Evolutionary conservation across 352 stramenopile species (phyloP), one percentile per base, ranked within the genome.

Genomic region (Aphanomyces stellatus): DNA sequence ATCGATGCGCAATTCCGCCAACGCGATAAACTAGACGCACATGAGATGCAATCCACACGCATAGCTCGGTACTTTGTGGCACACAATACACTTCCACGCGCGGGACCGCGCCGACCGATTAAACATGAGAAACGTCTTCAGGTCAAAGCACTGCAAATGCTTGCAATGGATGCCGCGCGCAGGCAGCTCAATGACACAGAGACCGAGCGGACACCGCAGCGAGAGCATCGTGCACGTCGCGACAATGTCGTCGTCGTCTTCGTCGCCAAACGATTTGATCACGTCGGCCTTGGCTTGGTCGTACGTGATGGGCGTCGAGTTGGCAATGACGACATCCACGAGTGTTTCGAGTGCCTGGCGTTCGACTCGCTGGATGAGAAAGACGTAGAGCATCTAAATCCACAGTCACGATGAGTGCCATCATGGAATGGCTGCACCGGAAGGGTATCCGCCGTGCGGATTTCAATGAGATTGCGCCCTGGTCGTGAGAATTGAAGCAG

Each of bases 111-210:
- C 84, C 66, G 82, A 89, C 67, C 93, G 82, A 80, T 95, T 98
- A 55, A 95, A 92, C 40, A 87, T 71, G 24, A 98, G 72, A 71
- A 97, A 98, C 2, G 88, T 97, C 66, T 71, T 79, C 30, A 98
- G 73, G 73, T 98, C 94, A 74, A 98, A 98, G 72, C 95, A 98
- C 81, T 98, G 93, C 57, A 97, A 77, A 70, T 98, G 95, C 60
- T 90, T 95, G 71, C 95, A 98, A 70, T 95, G 66, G 34, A 87
- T 71, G 10, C 92, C 92, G 40, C 95, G 77, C 15, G 94, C 94
- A 13, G 95, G 93, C 27, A 89, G 77, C 57, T 88, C 76, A 53
- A 98, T 98, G 27, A 91, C 80, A 31, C 85, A 88, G 17, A 96
- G 65, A 0, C 88, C 86, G 10, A 96, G 72, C 3, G 88, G 88